Evolutionary conservation across 2,329 filamentous ascomycete genomes (phyloP).

Genomic region (Alternaria longipes): DNA sequence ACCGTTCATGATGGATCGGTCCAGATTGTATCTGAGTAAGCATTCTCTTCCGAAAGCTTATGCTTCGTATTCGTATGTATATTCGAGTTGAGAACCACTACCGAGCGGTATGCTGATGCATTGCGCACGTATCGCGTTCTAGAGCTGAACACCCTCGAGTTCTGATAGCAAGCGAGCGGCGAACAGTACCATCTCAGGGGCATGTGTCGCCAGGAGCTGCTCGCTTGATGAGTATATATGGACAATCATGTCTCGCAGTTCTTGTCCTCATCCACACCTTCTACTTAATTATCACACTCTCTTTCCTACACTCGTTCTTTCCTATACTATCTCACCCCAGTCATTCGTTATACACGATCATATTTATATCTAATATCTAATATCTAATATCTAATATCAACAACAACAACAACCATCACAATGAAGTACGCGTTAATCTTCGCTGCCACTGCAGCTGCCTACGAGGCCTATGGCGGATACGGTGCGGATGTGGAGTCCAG

Average conservation of each 20-base stretch:
- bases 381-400: slow-evolving; percentile 19
- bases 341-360: slow-evolving; percentile 35
- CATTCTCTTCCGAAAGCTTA: not conserved
- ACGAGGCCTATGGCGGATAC: slow-evolving; percentile 31
- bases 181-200: slow-evolving; percentile 23
- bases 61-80: slow-evolving; percentile 7
- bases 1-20: not conserved
- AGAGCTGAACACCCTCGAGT: slow-evolving; percentile 7
- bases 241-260: not conserved
- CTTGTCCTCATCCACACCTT: slow-evolving; percentile 25
- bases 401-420: slow-evolving; percentile 20
- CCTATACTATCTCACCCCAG: slow-evolving; percentile 30
- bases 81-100: slow-evolving; percentile 1
- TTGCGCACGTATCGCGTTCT: slow-evolving; percentile 14
- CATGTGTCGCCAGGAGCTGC: not conserved
- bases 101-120: slow-evolving; percentile 4
- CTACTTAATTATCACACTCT: slow-evolving; percentile 26
- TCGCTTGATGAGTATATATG: slow-evolving; percentile 23
- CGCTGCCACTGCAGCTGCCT: slow-evolving; percentile 35
- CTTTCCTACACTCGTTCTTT: slow-evolving; percentile 27
- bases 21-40: not conserved
- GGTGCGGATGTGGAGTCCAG: slow-evolving; percentile 19
- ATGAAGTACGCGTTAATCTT: slow-evolving; percentile 42
- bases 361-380: slow-evolving; percentile 16
- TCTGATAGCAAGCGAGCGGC: slow-evolving; percentile 15